Base-by-base conservation (phyloP, 257 asterid genomes). In the Solanum etuberosum region DNA sequence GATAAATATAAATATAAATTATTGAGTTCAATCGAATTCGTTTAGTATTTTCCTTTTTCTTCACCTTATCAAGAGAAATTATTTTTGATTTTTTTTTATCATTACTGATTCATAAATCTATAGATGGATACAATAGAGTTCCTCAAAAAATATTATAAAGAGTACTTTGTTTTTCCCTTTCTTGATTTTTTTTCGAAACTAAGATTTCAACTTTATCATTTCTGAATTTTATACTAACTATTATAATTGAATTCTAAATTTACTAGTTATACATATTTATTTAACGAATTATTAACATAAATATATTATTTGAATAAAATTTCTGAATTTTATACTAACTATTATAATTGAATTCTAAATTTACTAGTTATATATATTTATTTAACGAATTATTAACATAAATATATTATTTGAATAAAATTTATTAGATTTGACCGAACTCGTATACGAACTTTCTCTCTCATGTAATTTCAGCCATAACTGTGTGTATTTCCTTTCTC, bases 61-160 rank as follows among this genome's bases (percentile, higher is more conserved):
- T 90, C 70, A 25, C 93, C 91, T 88, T 87, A 87, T 91, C 91
- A 89, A 88, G 90, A 72, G 85, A 18, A 18, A 18, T 54, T 18
- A 1, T 51, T 15, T 32, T n/a, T n/a, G n/a, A n/a, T 34, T n/a
- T n/a, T n/a, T n/a, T 13, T 46, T 42, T 11, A 48, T 48, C 20
- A 57, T 57, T 20, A 57, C 3, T 59, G 12, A 59, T 59, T 4
- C 68, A 59, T 59, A 59, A 59, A 59, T 59, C 14, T 59, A 59
- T 54, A 54, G n/a, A 54, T 18, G n/a, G n/a, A 54, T 54, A 54
- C 1, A 54, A 18, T 54, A 59, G 29, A 59, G 27, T 9, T 84
- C 70, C 61, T 84, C 9, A 9, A 57, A 63, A 23, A 3, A 25
- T 7, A 51, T 37, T 67, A 86, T 2, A 20, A 20, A 3, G 25